Evolutionary conservation across 148 eudicot genomes (phyloP).

Genomic region (Chenopodium quinoa): DNA sequence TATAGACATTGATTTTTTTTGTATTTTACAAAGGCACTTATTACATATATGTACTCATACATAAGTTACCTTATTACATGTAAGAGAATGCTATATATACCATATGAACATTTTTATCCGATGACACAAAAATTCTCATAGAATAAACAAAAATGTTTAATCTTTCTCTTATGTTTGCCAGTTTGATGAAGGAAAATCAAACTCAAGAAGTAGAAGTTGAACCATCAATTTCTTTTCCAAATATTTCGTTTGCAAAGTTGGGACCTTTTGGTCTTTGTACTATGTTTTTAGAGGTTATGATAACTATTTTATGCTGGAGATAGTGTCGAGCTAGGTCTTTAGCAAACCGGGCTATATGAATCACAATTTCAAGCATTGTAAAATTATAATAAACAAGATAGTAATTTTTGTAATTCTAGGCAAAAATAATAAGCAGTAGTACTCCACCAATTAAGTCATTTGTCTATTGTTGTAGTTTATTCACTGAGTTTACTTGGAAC

Average conservation of each 20-base stretch:
- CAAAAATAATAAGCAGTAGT: no score
- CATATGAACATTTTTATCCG: background rate
- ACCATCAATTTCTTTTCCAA: background rate
- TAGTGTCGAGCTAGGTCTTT: conserved; percentile 11
- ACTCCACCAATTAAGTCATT: no score
- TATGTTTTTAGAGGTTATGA: background rate
- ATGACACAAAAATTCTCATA: background rate
- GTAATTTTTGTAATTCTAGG: no score
- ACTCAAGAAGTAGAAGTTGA: background rate
- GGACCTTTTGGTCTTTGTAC: conserved; percentile 11
- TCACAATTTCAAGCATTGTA: no score
- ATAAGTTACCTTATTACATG: background rate
- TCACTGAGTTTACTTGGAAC: no score
- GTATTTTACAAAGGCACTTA: no score
- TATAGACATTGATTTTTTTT: no score
- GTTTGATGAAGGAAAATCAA: conserved; percentile 2
- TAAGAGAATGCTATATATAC: no score
- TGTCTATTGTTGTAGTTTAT: no score
- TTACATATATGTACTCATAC: no score
- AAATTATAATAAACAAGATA: no score
- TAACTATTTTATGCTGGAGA: conserved; percentile 8
- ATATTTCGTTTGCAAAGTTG: conserved; percentile 12
- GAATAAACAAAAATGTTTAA: background rate
- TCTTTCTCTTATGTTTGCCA: background rate
- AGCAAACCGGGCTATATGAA: background rate